A percentile compares a stretch with the other conserved stretches of the same genome.
phyloP scores from a whole-genome alignment of 2,329 filamentous ascomycete species.

The Nothomitra cinnamomea region DNA sequence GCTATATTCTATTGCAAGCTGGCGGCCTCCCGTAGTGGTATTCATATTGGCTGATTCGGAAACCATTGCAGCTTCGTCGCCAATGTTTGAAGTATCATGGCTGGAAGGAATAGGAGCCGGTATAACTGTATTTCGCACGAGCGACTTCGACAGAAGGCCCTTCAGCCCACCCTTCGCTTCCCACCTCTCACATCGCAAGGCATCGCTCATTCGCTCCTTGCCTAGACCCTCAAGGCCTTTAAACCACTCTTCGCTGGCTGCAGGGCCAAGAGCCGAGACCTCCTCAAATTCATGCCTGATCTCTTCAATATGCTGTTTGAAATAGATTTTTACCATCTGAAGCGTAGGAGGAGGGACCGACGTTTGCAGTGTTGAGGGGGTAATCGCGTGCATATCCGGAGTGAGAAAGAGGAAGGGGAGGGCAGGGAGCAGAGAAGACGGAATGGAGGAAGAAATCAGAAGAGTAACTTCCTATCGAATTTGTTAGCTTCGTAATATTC shows the following conservation, averaged over 20 bases:
- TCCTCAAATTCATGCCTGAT: constrained; percentile 45
- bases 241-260: constrained; percentile 58
- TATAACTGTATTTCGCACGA: not conserved
- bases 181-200: constrained; percentile 61
- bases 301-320: constrained; percentile 41
- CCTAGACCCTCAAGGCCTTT: constrained; percentile 54
- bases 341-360: constrained; percentile 28
- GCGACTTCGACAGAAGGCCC: not conserved
- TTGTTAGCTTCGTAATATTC: constrained; percentile 13
- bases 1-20: not conserved
- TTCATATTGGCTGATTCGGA: not conserved
- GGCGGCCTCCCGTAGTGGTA: not conserved
- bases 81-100: constrained; percentile 12
- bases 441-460: constrained; percentile 41
- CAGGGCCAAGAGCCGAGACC: constrained; percentile 47
- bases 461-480: constrained; percentile 48
- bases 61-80: constrained; percentile 8
- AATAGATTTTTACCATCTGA: constrained; percentile 49
- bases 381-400: constrained; percentile 40
- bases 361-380: constrained; percentile 36
- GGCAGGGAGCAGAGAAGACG: constrained; percentile 46
- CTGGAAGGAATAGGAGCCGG: constrained; percentile 6
- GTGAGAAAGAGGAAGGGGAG: constrained; percentile 53
- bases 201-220: constrained; percentile 40
- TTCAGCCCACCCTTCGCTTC: constrained; percentile 28